Percentiles rank a stretch among this genome's conserved stretches.
Evolutionary conservation across 73 alveolate species (phyloP).

Genomic region (Tetrahymena thermophila): DNA sequence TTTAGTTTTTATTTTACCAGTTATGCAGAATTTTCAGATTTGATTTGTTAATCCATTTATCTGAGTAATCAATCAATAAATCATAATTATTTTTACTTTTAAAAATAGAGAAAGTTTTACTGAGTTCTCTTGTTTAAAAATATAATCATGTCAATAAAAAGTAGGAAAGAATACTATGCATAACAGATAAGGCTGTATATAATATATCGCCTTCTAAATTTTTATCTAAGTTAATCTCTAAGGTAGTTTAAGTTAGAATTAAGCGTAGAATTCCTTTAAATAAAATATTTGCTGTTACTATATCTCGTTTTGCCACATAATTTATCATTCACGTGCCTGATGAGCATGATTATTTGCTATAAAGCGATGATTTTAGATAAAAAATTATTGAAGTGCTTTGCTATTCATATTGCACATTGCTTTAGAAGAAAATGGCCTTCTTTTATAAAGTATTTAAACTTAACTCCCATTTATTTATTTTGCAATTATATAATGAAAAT

Average conservation of each 20-base stretch:
- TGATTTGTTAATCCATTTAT: too few species aligned
- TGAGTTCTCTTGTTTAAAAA: not conserved
- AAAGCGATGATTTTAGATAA: slow-evolving; percentile 25
- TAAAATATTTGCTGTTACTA: slow-evolving; percentile 2
- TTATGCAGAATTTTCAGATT: too few species aligned
- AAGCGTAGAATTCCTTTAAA: slow-evolving; percentile 19
- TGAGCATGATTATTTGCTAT: slow-evolving; percentile 20
- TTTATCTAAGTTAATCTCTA: slow-evolving; percentile 5
- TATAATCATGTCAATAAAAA: not conserved
- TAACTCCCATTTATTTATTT: not conserved
- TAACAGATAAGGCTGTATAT: slow-evolving; percentile 25
- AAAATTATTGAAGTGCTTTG: slow-evolving; percentile 11
- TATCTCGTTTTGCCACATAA: slow-evolving; percentile 3
- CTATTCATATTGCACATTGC: slow-evolving; percentile 9
- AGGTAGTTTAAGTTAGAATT: slow-evolving; percentile 19
- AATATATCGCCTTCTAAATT: slow-evolving; percentile 32
- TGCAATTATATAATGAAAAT: not conserved
- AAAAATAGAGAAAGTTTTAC: not conserved
- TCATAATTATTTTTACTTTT: too few species aligned
- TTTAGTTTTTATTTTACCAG: too few species aligned
- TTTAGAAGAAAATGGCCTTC: slow-evolving; percentile 18
- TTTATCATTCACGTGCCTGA: slow-evolving; percentile 25
- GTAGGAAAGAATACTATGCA: not conserved
- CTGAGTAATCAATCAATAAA: too few species aligned
- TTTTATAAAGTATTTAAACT: slow-evolving; percentile 13